phyloP scores from a whole-genome alignment of 495 filamentous ascomycete genomes.

The Pyrenula massariospora region DNA sequence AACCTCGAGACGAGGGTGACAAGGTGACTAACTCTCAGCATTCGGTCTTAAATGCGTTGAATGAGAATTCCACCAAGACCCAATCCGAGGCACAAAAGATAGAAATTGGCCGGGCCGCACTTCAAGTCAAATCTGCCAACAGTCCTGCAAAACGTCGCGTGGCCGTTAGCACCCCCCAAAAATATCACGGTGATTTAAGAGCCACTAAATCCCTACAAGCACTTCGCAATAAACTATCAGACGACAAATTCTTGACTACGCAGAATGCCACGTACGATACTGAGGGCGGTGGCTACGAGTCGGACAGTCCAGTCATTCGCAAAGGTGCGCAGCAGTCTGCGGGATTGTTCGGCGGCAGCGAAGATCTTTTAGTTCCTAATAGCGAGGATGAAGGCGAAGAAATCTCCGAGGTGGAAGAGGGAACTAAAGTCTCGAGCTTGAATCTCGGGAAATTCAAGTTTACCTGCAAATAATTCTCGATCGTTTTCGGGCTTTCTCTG shows the following conservation, averaged over 20 bases:
- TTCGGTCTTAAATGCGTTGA: not conserved
- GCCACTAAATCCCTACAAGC: not conserved
- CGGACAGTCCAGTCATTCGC: conserved; percentile 21
- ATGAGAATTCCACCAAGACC: not conserved
- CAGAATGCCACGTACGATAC: not conserved
- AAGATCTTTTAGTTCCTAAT: conserved; percentile 61
- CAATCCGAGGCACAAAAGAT: not conserved
- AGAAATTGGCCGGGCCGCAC: not conserved
- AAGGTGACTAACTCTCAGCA: not conserved
- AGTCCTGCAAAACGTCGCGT: conserved; percentile 14
- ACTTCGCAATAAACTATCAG: not conserved
- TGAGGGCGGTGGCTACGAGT: conserved; percentile 1
- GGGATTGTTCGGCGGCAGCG: conserved; percentile 46
- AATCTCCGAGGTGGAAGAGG: conserved; percentile 10
- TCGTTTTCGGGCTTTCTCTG: too few species aligned
- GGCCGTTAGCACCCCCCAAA: not conserved
- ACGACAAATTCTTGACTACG: not conserved
- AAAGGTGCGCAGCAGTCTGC: conserved; percentile 24
- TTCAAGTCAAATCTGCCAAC: conserved; percentile 17
- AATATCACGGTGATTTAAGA: not conserved
- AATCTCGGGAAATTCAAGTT: conserved; percentile 46
- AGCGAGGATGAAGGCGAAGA: conserved; percentile 50
- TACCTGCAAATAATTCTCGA: conserved; percentile 20
- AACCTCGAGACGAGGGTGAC: not conserved
- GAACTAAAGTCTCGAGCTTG: conserved; percentile 13